Base-by-base conservation (phyloP, 495 filamentous ascomycete genomes). In the Pyronema domesticum region DNA sequence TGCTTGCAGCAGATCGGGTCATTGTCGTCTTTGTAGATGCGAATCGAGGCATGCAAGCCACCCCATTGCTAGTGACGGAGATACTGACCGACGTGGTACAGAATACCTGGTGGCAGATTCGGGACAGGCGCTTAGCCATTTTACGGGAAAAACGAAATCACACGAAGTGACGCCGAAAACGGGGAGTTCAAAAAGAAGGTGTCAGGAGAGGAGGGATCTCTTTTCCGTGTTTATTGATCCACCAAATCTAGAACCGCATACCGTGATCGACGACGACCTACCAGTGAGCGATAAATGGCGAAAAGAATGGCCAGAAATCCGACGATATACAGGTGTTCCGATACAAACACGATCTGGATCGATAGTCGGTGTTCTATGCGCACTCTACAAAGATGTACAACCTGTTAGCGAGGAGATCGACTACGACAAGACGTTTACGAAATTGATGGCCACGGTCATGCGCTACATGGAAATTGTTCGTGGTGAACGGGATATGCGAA, bases 301-400 rank as follows among this genome's bases (percentile, higher is more conserved):
- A 36, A 52, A 58, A 18, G 64, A 62, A 15, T 66, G 70, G 71
- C 67, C 76, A 1, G 54, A 65, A 37, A 65, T 73, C 39, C 70
- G 64, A 9, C 83, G 80, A 61, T 85, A 83, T 56, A 78, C 78
- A 3, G 80, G 76, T 13, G 78, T 80, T 1, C 80, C 80, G 0
- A 72, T 89, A 23, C 74, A 79, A 3, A 84, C 80, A 0, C 77
- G 76, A 3, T 73, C 71, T 7, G 80, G 78, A 8, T 75, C 83
- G 60, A 78, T 80, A 33, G 80, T 89, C 57, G 84, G 84, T 19
- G 80, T 76, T 15, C 72, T 85, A 46, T 84, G 80, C 51, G 70
- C 84, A 9, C 60, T 84, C 6, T 81, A 86, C 60, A 69, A 75
- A 35, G 65, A 69, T 30, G 73, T 76, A 8, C 67, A 72, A 4